phyloP scores from a whole-genome alignment of 805 yeast species.

The Kazachstania psychrophila region DNA sequence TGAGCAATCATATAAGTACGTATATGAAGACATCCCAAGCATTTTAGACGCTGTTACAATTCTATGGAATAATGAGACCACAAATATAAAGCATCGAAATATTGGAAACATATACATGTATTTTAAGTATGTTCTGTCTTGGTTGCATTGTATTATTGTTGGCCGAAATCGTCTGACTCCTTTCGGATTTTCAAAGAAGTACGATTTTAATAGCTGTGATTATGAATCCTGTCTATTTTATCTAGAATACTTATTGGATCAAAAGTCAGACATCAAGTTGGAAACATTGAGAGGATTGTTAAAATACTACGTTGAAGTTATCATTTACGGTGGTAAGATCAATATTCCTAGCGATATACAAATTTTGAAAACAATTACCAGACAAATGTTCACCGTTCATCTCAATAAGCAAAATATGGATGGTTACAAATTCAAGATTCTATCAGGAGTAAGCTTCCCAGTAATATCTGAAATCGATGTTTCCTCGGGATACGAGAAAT shows the following conservation, averaged over 20 bases:
- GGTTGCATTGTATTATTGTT: slow-evolving; percentile 61
- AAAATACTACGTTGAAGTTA: slow-evolving; percentile 7
- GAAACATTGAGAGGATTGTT: not conserved
- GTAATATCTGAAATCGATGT: too few species aligned
- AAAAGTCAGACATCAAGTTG: not conserved
- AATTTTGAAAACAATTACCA: slow-evolving; percentile 15
- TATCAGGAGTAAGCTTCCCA: too few species aligned
- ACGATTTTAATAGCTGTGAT: slow-evolving; percentile 73
- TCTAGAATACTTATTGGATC: slow-evolving; percentile 27
- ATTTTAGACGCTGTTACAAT: slow-evolving; percentile 16
- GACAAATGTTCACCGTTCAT: slow-evolving; percentile 5
- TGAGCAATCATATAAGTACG: slow-evolving; percentile 41
- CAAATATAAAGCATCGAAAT: slow-evolving; percentile 27
- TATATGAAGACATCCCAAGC: slow-evolving; percentile 57
- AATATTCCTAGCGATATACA: slow-evolving; percentile 35
- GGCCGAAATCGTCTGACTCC: slow-evolving; percentile 55
- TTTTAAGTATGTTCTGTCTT: slow-evolving; percentile 46
- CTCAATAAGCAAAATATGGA: too few species aligned
- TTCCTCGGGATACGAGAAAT: too few species aligned
- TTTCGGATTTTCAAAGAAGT: slow-evolving; percentile 47
- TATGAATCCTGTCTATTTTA: slow-evolving; percentile 39
- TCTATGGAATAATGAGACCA: slow-evolving; percentile 26
- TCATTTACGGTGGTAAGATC: slow-evolving; percentile 41
- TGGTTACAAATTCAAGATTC: too few species aligned
- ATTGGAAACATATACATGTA: slow-evolving; percentile 20